Conservation (phyloP, 139 green algal genomes). For the Chlorella sp. region DNA sequence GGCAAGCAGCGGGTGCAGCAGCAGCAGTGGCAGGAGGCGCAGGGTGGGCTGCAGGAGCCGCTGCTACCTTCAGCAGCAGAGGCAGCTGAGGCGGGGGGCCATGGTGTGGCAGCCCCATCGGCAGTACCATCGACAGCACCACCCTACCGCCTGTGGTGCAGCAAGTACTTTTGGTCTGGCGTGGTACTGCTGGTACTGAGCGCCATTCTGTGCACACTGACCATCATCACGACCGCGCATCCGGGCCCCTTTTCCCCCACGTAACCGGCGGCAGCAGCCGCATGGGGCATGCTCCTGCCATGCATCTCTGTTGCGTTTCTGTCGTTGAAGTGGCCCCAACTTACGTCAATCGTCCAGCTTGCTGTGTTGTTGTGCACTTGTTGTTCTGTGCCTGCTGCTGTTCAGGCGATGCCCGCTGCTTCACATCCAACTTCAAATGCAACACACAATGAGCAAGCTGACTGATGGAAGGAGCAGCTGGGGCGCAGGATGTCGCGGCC, state of each 20-base stretch:
- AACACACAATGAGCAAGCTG: too few species aligned
- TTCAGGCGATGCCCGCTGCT: too few species aligned
- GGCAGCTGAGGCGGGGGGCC: background rate
- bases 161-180: slow-evolving; percentile 27
- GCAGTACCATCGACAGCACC: background rate
- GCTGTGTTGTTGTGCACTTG: too few species aligned
- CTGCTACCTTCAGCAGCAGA: background rate
- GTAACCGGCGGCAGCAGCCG: background rate
- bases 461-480: too few species aligned
- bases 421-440: too few species aligned
- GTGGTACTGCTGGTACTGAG: slow-evolving; percentile 1
- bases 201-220: background rate
- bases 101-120: background rate
- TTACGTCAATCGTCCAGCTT: background rate
- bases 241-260: background rate
- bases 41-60: background rate
- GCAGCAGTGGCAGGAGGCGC: background rate
- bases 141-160: background rate
- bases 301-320: background rate
- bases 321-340: background rate
- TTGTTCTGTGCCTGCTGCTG: background rate
- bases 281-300: background rate
- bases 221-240: background rate
- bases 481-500: too few species aligned
- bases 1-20: background rate